A percentile compares a stretch with the other conserved stretches of the same genome.
phyloP scores from a whole-genome alignment of 1,284 basidiomycete species.

The Tilletia setariae region DNA sequence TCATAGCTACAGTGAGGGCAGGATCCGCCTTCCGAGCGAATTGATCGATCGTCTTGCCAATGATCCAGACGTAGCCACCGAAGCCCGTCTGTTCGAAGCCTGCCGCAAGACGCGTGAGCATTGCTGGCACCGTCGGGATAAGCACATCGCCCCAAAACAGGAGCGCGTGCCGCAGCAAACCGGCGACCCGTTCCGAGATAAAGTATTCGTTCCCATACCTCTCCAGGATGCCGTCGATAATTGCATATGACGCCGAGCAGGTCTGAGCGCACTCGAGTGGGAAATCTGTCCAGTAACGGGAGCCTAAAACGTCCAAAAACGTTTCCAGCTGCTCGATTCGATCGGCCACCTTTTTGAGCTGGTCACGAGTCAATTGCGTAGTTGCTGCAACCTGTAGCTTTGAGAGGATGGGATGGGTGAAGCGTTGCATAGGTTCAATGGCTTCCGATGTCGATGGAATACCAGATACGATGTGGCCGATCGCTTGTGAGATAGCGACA shows the following conservation, averaged over 20 bases:
- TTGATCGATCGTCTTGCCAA: constrained; percentile 66
- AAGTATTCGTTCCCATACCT: constrained; percentile 76
- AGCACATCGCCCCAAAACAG: constrained; percentile 73
- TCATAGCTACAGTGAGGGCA: constrained; percentile 30
- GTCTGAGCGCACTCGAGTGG: constrained; percentile 76
- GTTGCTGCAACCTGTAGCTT: constrained; percentile 54
- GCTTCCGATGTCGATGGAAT: constrained; percentile 73
- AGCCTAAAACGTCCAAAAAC: constrained; percentile 31
- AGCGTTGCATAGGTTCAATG: constrained; percentile 77
- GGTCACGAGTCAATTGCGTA: constrained; percentile 61
- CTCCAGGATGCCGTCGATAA: constrained; percentile 76
- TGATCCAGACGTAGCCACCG: constrained; percentile 90
- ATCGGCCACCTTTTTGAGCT: constrained; percentile 69
- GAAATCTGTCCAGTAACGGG: constrained; percentile 46
- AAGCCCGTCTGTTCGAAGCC: constrained; percentile 78
- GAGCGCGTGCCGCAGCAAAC: constrained; percentile 81
- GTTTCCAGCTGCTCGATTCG: constrained; percentile 55
- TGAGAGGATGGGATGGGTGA: constrained; percentile 64
- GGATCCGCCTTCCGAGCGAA: constrained; percentile 33
- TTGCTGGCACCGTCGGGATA: constrained; percentile 67
- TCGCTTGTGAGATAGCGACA: constrained; percentile 87
- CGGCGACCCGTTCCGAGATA: constrained; percentile 78
- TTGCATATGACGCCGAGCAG: constrained; percentile 73
- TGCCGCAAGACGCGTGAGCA: constrained; percentile 71
- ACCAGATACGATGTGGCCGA: constrained; percentile 86